Evolutionary conservation across 768 basidiomycete species (phyloP), one percentile per base, ranked within the genome.

Genomic region (Neoboletus subvelutipes): DNA sequence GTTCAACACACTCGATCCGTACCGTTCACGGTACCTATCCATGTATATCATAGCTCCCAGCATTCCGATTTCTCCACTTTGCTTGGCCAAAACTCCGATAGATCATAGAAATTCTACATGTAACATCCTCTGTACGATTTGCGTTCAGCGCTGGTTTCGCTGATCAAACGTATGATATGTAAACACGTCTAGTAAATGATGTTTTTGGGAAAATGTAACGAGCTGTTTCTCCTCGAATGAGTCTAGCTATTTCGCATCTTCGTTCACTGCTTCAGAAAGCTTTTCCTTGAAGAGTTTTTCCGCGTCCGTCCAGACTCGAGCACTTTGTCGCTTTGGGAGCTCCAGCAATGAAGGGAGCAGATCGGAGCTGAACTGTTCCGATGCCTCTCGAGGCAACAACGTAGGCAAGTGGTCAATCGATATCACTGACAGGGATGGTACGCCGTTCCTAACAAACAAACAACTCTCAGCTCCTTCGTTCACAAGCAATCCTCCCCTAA

Each of bases 371-470:
- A 98, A 98, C 67, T 97, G 94, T 73, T 99, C 96, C 1, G 94
- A 97, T 5, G 96, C 89, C 73, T 99, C 97, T 48, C 97, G 82
- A 24, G 97, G 97, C 36, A 99, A 81, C 56, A 98, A 77, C 28
- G 96, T 97, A 11, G 97, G 97, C 60, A 98, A 79, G 70, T 98
- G 96, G 75, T 98, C 97, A 59, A 99, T 98, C 15, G 97, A 94
- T 61, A 97, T 84, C 60, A 98, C 90, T 8, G 85, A 87, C 61
- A 98, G 73, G 10, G 84, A 73, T 8, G 90, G 88, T 56, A 85
- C 83, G 31, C 77, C 85, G 47, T 76, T 52, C 56, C 89, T 90
- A 64, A 56, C 63, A 43, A 56, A 45, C n/a, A n/a, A n/a, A 43
- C 56, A 39, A 40, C 20, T 34, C 22, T 59, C 65, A 64, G 61